Conservation (phyloP, 352 stramenopile species). For the Pythium chondricola region DNA sequence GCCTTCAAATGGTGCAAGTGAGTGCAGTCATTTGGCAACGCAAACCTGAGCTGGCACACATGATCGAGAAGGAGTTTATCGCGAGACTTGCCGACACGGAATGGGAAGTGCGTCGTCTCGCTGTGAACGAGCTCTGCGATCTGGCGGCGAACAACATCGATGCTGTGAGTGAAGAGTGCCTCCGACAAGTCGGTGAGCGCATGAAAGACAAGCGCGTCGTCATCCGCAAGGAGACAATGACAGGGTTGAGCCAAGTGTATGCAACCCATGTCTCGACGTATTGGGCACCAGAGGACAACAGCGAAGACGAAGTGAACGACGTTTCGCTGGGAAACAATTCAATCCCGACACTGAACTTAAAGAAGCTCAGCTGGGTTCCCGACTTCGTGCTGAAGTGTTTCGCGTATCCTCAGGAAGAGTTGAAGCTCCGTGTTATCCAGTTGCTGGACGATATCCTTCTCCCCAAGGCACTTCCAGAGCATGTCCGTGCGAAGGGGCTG, state of each 20-base stretch:
- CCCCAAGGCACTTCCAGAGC: conserved; percentile 53
- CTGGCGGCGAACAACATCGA: conserved; percentile 65
- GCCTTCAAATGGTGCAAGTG: conserved; percentile 75
- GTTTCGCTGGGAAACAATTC: conserved; percentile 18
- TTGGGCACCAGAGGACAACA: conserved; percentile 30
- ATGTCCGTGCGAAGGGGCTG: conserved; percentile 50
- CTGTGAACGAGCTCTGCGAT: conserved; percentile 79
- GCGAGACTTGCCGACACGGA: conserved; percentile 67
- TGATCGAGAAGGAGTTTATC: conserved; percentile 74
- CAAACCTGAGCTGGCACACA: conserved; percentile 46
- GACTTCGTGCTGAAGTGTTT: conserved; percentile 85
- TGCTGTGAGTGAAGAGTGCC: conserved; percentile 55
- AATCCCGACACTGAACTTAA: conserved; percentile 29
- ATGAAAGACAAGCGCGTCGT: conserved; percentile 87
- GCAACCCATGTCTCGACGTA: conserved; percentile 55
- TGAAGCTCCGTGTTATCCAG: conserved; percentile 77
- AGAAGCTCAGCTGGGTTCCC: conserved; percentile 79
- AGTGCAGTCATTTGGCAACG: conserved; percentile 65
- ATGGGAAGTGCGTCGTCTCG: conserved; percentile 75
- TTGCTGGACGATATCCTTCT: conserved; percentile 82
- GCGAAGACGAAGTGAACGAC: conserved; percentile 16
- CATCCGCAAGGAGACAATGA: conserved; percentile 85
- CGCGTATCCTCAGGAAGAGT: conserved; percentile 76
- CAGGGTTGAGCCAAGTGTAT: conserved; percentile 79
- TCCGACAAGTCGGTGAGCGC: conserved; percentile 70